These are phyloP conservation scores for Syzygium oleosum DNA, from an alignment of 345 rosid genomes.

Conservation along the genomic window DNA sequence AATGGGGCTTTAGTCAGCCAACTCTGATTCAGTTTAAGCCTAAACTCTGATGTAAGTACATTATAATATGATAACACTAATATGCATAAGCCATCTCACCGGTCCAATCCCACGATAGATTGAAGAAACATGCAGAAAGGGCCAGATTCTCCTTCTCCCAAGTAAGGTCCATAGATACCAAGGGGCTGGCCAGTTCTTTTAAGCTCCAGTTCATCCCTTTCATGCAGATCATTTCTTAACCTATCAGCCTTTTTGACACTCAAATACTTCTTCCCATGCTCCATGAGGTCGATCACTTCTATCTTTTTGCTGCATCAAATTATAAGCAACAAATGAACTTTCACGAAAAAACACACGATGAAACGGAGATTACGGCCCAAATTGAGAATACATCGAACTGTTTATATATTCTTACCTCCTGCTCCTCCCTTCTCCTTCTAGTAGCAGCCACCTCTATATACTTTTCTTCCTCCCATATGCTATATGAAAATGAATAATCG, in stretches of 20 bases:
- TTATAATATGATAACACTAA: neutral
- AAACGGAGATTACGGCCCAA: neutral
- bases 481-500: conserved; percentile 62
- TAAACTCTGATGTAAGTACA: too few relatives aligned
- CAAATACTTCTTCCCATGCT: conserved; percentile 91
- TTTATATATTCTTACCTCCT: conserved; percentile 42
- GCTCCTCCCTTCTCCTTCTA: conserved; percentile 72
- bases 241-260: conserved; percentile 69
- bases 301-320: conserved; percentile 52
- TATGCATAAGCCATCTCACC: conserved; percentile 39
- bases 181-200: conserved; percentile 87
- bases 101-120: conserved; percentile 84
- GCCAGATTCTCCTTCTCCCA: conserved; percentile 94
- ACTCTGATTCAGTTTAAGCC: too few relatives aligned
- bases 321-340: conserved; percentile 3
- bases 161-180: conserved; percentile 87
- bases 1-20: too few relatives aligned
- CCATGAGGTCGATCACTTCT: conserved; percentile 68
- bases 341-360: neutral
- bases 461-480: conserved; percentile 78
- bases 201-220: conserved; percentile 89
- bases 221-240: conserved; percentile 69
- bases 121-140: conserved; percentile 69
- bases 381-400: neutral
- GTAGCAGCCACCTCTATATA: conserved; percentile 16